These are phyloP conservation scores for Cephalotrichum gorgonifer DNA, from an alignment of 2,329 filamentous ascomycete genomes.

Conservation along the genomic window DNA sequence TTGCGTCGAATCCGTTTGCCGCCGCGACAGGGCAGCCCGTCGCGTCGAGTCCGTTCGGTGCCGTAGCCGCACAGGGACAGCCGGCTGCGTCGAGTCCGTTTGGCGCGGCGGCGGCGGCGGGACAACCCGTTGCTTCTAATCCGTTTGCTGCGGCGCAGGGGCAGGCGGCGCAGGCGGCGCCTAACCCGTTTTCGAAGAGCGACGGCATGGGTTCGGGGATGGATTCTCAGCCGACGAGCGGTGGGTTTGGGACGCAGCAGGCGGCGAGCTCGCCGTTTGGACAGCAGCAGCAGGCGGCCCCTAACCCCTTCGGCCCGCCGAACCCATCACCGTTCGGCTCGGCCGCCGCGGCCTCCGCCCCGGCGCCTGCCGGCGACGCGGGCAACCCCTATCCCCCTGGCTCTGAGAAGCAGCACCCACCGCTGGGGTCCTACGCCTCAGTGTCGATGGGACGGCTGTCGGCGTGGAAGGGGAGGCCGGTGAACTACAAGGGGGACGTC, in stretches of 20 bases:
- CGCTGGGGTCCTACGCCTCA: constrained; percentile 30
- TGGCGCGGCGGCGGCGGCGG: constrained; percentile 1
- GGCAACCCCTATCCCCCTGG: constrained; percentile 31
- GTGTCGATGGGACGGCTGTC: constrained; percentile 34
- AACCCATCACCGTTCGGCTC: neutral
- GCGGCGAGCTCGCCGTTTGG: constrained; percentile 4
- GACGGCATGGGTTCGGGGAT: neutral
- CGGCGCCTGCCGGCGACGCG: constrained; percentile 7
- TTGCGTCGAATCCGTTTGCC: constrained; percentile 23
- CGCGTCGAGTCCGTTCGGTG: constrained; percentile 23
- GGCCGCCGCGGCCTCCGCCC: constrained; percentile 8
- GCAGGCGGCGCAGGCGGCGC: constrained; percentile 4
- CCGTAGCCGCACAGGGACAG: neutral
- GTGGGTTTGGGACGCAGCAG: constrained; percentile 4
- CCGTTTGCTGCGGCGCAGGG: constrained; percentile 11
- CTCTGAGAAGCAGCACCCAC: constrained; percentile 33
- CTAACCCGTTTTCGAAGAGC: constrained; percentile 13
- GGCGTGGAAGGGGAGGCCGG: constrained; percentile 53
- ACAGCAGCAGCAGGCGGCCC: constrained; percentile 4
- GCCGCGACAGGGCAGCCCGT: neutral
- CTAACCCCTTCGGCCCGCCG: constrained; percentile 14
- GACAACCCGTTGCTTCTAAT: constrained; percentile 6
- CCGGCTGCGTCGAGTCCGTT: constrained; percentile 7
- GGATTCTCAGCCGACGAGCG: constrained; percentile 1
- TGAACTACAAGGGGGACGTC: constrained; percentile 41